These are phyloP conservation scores for Monosporascus ibericus DNA, from an alignment of 2,329 filamentous ascomycete species.

Conservation along the genomic window DNA sequence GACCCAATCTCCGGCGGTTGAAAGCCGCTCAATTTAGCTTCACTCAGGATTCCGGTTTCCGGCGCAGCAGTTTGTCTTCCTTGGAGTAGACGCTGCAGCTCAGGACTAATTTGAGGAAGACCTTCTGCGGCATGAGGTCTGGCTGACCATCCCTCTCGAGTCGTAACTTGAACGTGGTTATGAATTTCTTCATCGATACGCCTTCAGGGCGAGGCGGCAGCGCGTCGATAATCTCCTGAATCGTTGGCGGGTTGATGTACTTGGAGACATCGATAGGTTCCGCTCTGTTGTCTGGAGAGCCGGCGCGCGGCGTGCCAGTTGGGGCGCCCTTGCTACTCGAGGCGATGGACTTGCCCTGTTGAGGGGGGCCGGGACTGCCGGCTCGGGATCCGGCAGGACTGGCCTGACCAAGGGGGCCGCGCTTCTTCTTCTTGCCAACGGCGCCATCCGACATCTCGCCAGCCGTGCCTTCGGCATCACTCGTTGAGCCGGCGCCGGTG, in stretches of 20 bases:
- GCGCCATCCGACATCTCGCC: constrained; percentile 59
- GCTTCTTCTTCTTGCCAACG: constrained; percentile 47
- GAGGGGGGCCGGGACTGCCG: constrained; percentile 49
- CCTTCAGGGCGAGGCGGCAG: constrained; percentile 44
- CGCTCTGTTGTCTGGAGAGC: constrained; percentile 22
- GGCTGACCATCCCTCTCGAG: constrained; percentile 45
- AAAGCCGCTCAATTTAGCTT: not conserved
- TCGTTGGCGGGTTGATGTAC: constrained; percentile 31
- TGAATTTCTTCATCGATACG: constrained; percentile 47
- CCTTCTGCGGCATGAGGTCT: constrained; percentile 44
- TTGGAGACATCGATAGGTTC: constrained; percentile 1
- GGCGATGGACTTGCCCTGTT: constrained; percentile 27
- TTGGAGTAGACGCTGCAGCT: constrained; percentile 45
- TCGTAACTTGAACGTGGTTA: constrained; percentile 48
- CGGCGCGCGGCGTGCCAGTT: constrained; percentile 19
- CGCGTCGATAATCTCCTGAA: constrained; percentile 48
- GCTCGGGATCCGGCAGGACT: constrained; percentile 56
- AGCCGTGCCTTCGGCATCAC: constrained; percentile 66
- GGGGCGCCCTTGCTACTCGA: constrained; percentile 6
- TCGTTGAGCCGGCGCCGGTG: constrained; percentile 53
- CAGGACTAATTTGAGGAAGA: constrained; percentile 56
- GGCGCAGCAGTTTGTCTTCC: constrained; percentile 49
- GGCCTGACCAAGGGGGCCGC: constrained; percentile 32
- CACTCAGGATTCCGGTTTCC: constrained; percentile 26
- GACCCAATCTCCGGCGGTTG: not conserved